Conservation (phyloP, 2,329 filamentous ascomycete genomes). For the Geosmithia putterillii region DNA sequence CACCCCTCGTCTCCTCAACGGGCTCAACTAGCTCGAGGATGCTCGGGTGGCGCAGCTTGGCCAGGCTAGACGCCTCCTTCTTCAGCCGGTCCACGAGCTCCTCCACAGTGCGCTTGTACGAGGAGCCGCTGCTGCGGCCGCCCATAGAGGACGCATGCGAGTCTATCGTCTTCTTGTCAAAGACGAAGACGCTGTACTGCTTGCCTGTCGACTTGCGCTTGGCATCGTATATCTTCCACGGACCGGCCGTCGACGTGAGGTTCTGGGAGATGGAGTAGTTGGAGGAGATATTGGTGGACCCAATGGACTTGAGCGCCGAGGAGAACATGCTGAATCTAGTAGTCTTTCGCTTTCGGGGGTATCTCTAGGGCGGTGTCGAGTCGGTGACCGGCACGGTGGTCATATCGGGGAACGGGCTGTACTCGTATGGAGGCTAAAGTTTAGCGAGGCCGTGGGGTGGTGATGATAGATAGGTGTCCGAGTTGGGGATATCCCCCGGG, state of each 20-base stretch:
- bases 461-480: not conserved
- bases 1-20: constrained; percentile 83
- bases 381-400: constrained; percentile 8
- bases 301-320: constrained; percentile 85
- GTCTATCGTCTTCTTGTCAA: constrained; percentile 81
- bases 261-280: constrained; percentile 77
- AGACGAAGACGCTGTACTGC: constrained; percentile 82
- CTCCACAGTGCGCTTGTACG: constrained; percentile 66
- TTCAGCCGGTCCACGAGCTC: constrained; percentile 85
- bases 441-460: no score
- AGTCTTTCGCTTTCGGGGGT: not conserved
- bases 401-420: constrained; percentile 10
- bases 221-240: constrained; percentile 95
- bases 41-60: constrained; percentile 79
- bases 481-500: not conserved
- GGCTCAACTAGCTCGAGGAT: constrained; percentile 89
- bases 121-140: constrained; percentile 9
- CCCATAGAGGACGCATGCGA: constrained; percentile 28
- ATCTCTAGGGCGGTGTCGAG: constrained; percentile 2
- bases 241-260: constrained; percentile 69
- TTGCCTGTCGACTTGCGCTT: constrained; percentile 95
- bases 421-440: no score
- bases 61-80: constrained; percentile 81
- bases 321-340: constrained; percentile 79
- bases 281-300: constrained; percentile 75